A percentile compares a stretch with the other conserved stretches of the same genome.
Evolutionary conservation across 2,329 filamentous ascomycete genomes (phyloP).

Genomic region (Colletotrichum sp.): DNA sequence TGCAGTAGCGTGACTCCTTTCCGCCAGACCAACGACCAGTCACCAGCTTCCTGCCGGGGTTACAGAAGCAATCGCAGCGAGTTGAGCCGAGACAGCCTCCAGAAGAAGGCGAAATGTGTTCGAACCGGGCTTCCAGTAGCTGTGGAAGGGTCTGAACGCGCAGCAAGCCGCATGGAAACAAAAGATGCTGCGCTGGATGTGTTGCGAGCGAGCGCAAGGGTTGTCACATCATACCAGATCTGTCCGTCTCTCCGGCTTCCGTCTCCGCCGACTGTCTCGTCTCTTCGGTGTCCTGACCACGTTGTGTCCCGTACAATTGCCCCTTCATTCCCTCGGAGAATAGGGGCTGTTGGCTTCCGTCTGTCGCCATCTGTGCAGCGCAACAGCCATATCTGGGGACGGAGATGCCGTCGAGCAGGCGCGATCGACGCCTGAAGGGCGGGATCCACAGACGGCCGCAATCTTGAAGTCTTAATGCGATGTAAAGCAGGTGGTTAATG

Average conservation of each 20-base stretch:
- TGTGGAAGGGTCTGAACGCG: conserved; percentile 1
- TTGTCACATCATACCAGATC: conserved; percentile 11
- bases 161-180: neutral
- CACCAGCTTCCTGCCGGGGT: neutral
- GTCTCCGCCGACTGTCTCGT: neutral
- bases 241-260: conserved; percentile 2
- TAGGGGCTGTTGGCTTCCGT: neutral
- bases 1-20: neutral
- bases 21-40: neutral
- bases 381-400: neutral
- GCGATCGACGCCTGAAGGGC: neutral
- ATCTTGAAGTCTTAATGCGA: neutral
- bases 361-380: neutral
- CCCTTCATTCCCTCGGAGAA: neutral
- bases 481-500: neutral
- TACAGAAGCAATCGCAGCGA: neutral
- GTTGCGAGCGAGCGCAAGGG: neutral
- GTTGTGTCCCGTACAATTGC: neutral
- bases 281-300: neutral
- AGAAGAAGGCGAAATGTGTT: neutral
- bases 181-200: neutral
- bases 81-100: neutral
- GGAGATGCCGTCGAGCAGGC: neutral
- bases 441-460: neutral
- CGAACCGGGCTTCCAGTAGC: neutral